These are phyloP conservation scores for Eutrema yunnanense DNA, from an alignment of 345 rosid genomes.

Conservation along the genomic window DNA sequence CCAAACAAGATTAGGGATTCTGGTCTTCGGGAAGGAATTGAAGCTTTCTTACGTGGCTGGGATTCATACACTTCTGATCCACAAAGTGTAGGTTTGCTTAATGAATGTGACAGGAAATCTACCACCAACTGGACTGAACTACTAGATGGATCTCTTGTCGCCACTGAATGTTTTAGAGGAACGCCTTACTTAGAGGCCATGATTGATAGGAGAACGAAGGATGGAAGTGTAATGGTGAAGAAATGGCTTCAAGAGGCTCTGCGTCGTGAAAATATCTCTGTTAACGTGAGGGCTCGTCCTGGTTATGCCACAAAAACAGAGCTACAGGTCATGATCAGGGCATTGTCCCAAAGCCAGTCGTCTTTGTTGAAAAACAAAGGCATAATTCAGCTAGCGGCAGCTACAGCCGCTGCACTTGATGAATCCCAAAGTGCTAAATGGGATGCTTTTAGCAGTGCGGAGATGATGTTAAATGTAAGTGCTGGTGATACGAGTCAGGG, in stretches of 20 bases:
- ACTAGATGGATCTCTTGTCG: slow-evolving; percentile 63
- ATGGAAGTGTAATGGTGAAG: slow-evolving; percentile 75
- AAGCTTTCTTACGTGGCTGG: slow-evolving; percentile 78
- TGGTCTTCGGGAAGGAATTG: slow-evolving; percentile 46
- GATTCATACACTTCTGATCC: slow-evolving; percentile 38
- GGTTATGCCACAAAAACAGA: slow-evolving; percentile 63
- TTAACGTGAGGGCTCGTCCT: slow-evolving; percentile 59
- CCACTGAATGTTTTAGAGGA: slow-evolving; percentile 68
- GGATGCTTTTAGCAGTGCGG: slow-evolving; percentile 87
- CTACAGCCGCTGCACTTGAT: slow-evolving; percentile 56
- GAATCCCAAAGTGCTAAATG: slow-evolving; percentile 64
- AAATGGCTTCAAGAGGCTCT: slow-evolving; percentile 92
- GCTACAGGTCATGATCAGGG: slow-evolving; percentile 59
- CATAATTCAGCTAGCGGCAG: slow-evolving; percentile 78
- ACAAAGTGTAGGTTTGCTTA: slow-evolving; percentile 29
- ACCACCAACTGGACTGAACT: slow-evolving; percentile 32
- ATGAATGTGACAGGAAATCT: slow-evolving; percentile 33
- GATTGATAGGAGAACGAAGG: slow-evolving; percentile 79
- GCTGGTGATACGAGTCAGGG: slow-evolving; percentile 94
- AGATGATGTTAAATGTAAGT: slow-evolving; percentile 75
- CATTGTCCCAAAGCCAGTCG: slow-evolving; percentile 58
- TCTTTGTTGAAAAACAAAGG: slow-evolving; percentile 67
- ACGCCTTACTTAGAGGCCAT: slow-evolving; percentile 84
- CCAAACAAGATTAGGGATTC: slow-evolving; percentile 35
- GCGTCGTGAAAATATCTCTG: slow-evolving; percentile 54